Evolutionary conservation across 257 asterid genomes (phyloP).

Genomic region (Penstemon barbatus): DNA sequence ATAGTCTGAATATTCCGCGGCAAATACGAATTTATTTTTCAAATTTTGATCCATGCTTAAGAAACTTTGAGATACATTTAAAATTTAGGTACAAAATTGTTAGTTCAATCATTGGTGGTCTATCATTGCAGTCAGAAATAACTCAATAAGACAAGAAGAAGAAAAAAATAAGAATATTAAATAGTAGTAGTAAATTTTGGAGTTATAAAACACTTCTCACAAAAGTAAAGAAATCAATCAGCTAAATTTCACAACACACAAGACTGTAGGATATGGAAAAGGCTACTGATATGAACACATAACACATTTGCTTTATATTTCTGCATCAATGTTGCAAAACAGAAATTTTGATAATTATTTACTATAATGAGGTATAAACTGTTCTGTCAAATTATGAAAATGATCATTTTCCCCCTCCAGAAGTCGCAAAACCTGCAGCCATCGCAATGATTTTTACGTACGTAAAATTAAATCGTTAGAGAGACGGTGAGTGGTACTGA

Average conservation of each 20-base stretch:
- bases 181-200: too few species aligned
- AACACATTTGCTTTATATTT: background rate
- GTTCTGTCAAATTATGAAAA: slow-evolving; percentile 56
- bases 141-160: too few species aligned
- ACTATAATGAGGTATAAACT: slow-evolving; percentile 59
- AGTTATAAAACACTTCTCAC: background rate
- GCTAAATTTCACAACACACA: too few species aligned
- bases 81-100: too few species aligned
- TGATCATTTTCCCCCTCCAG: slow-evolving; percentile 70
- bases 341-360: slow-evolving; percentile 21
- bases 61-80: too few species aligned
- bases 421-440: slow-evolving; percentile 63
- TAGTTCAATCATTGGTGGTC: too few species aligned
- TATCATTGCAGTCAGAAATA: too few species aligned
- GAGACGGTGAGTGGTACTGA: background rate
- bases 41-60: too few species aligned
- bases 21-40: too few species aligned
- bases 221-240: background rate
- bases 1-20: too few species aligned
- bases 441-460: background rate
- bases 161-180: too few species aligned
- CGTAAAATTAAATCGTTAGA: background rate
- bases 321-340: slow-evolving; percentile 18
- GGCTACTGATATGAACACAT: background rate
- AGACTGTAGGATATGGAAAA: too few species aligned